Conservation (phyloP, 768 basidiomycete species). For the Gloeostereum incarnatum region DNA sequence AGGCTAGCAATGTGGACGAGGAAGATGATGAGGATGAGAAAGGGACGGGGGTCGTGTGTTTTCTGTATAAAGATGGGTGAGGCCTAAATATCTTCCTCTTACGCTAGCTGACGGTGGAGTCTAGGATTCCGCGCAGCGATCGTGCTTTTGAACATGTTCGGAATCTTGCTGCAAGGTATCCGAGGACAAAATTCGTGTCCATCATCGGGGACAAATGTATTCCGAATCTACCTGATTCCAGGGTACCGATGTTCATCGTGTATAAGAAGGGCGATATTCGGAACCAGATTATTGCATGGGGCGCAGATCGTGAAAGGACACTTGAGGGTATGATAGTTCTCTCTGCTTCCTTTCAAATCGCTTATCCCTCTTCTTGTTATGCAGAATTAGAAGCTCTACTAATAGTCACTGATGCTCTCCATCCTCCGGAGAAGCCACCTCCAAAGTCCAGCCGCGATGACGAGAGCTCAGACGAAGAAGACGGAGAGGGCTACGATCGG, state of each 20-base stretch:
- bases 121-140: constrained; percentile 74
- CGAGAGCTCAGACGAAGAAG: constrained; percentile 35
- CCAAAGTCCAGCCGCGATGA: constrained; percentile 21
- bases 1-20: constrained; percentile 70
- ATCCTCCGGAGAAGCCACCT: constrained; percentile 40
- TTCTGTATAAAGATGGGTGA: constrained; percentile 92
- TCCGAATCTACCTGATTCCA: constrained; percentile 86
- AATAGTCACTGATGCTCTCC: constrained; percentile 55
- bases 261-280: constrained; percentile 90
- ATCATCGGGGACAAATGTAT: constrained; percentile 95
- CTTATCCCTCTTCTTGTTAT: constrained; percentile 3
- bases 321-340: constrained; percentile 55
- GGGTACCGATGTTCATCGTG: constrained; percentile 85
- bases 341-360: too few species aligned
- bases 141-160: constrained; percentile 63
- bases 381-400: constrained; percentile 67
- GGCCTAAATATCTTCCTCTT: constrained; percentile 17
- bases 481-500: constrained; percentile 39
- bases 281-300: constrained; percentile 81
- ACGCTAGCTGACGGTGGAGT: not conserved
- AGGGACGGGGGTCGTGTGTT: constrained; percentile 91
- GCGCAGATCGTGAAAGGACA: constrained; percentile 65
- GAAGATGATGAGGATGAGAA: constrained; percentile 53
- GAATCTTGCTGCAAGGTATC: constrained; percentile 71
- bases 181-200: constrained; percentile 91